These are phyloP conservation scores for Pleodorina starrii DNA, from an alignment of 139 green algal genomes.

Conservation along the genomic window DNA sequence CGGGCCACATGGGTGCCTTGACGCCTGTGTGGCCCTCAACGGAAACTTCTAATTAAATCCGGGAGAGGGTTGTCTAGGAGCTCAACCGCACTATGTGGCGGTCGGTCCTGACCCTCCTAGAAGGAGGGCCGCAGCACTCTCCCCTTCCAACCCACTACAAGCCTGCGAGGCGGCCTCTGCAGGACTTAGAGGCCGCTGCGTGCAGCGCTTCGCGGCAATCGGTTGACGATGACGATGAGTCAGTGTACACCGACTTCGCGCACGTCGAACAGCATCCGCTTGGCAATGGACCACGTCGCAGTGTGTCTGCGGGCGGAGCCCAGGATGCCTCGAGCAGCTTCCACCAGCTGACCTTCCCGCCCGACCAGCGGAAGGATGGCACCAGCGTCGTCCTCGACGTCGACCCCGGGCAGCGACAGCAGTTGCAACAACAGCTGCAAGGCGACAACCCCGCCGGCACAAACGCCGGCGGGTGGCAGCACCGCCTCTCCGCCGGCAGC, in stretches of 20 bases:
- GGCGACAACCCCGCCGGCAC: not conserved
- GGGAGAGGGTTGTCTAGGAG: not conserved
- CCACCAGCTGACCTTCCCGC: not conserved
- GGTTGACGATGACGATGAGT: not conserved
- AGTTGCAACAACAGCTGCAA: not conserved
- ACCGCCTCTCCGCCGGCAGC: not conserved
- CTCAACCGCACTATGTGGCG: slow-evolving; percentile 17
- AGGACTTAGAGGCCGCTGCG: not conserved
- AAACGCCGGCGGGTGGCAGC: not conserved
- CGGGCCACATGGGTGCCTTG: slow-evolving; percentile 31
- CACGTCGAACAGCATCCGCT: not conserved
- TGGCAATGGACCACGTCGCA: not conserved
- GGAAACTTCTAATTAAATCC: not conserved
- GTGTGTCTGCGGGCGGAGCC: not conserved
- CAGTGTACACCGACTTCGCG: not conserved
- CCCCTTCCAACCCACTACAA: slow-evolving; percentile 21
- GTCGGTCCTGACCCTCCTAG: not conserved
- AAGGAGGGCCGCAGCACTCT: not conserved
- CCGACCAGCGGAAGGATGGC: not conserved
- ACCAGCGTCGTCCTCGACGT: slow-evolving; percentile 17
- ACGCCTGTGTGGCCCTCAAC: slow-evolving; percentile 25
- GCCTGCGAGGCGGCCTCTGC: not conserved
- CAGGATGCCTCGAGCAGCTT: not conserved
- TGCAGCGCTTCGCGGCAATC: not conserved
- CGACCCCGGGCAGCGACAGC: not conserved